Percentiles rank a stretch among this genome's conserved stretches.
phyloP scores from a whole-genome alignment of 805 yeast species.

The Cyberlindnera euphorbiiphila region DNA sequence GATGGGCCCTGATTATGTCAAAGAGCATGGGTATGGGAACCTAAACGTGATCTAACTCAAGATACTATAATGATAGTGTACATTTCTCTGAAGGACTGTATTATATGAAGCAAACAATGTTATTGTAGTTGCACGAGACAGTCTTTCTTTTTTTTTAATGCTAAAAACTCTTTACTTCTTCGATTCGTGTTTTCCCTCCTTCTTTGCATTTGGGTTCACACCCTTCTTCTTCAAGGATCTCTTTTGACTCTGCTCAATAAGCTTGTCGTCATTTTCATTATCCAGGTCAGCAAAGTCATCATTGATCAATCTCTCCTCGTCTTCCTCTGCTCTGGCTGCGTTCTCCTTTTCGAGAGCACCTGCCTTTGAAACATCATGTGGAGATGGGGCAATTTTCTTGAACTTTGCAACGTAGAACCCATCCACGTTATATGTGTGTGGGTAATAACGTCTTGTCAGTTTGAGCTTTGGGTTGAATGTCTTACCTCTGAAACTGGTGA shows the following conservation, averaged over 20 bases:
- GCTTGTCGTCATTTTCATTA: slow-evolving; percentile 66
- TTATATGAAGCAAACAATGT: too few species aligned
- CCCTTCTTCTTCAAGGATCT: slow-evolving; percentile 66
- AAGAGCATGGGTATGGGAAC: slow-evolving; percentile 81
- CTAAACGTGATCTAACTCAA: slow-evolving; percentile 10
- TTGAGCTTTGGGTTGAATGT: slow-evolving; percentile 73
- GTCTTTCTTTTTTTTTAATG: slow-evolving; percentile 6
- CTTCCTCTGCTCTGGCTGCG: slow-evolving; percentile 75
- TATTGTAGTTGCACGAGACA: neutral
- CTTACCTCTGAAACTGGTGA: slow-evolving; percentile 90
- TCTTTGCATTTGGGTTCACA: slow-evolving; percentile 51
- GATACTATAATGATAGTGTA: neutral
- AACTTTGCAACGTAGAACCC: slow-evolving; percentile 98
- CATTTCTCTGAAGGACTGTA: too few species aligned
- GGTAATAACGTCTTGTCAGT: slow-evolving; percentile 92
- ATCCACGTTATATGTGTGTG: slow-evolving; percentile 97
- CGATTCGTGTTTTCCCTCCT: slow-evolving; percentile 22
- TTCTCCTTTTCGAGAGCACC: slow-evolving; percentile 85
- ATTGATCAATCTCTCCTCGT: slow-evolving; percentile 72
- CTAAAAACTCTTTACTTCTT: slow-evolving; percentile 1
- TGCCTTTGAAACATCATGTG: slow-evolving; percentile 79
- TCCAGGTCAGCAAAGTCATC: slow-evolving; percentile 85
- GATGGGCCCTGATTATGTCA: slow-evolving; percentile 83
- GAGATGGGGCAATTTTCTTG: slow-evolving; percentile 83
- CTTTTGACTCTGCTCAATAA: slow-evolving; percentile 67